These are phyloP conservation scores for Herpomyces periplanetae DNA, from an alignment of 2,329 filamentous ascomycete species.

Conservation along the genomic window DNA sequence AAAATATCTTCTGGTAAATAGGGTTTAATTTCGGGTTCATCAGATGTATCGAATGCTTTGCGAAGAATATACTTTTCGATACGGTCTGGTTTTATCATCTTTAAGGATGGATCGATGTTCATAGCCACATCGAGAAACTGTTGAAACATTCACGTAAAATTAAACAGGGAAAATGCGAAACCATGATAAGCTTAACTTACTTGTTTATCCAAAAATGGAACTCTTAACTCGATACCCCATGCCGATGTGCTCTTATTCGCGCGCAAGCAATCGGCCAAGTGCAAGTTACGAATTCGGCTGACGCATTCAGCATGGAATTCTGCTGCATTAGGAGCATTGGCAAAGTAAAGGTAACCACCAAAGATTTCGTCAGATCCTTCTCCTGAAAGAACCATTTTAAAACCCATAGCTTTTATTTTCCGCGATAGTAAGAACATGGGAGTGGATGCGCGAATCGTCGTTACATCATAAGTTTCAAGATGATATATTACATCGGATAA, in stretches of 20 bases:
- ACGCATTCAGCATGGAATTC: conserved; percentile 90
- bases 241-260: conserved; percentile 97
- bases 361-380: conserved; percentile 96
- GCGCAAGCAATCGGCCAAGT: conserved; percentile 73
- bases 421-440: conserved; percentile 91
- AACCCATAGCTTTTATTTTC: conserved; percentile 97
- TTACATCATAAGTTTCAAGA: conserved; percentile 88
- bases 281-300: conserved; percentile 73
- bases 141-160: conserved; percentile 4
- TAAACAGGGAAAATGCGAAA: not conserved
- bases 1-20: conserved; percentile 91
- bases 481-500: conserved; percentile 93
- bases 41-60: conserved; percentile 77
- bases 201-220: conserved; percentile 87
- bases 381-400: conserved; percentile 95
- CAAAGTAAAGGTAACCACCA: conserved; percentile 93
- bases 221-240: conserved; percentile 87
- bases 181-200: conserved; percentile 8
- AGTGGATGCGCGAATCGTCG: conserved; percentile 84
- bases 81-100: conserved; percentile 60
- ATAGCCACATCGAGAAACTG: conserved; percentile 65
- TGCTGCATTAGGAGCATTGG: conserved; percentile 54
- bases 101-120: conserved; percentile 73
- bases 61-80: conserved; percentile 95
- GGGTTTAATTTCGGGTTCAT: conserved; percentile 35